These are phyloP conservation scores for Wickerhamiella kazuoi DNA, from an alignment of 805 yeast genomes.

Conservation along the genomic window DNA sequence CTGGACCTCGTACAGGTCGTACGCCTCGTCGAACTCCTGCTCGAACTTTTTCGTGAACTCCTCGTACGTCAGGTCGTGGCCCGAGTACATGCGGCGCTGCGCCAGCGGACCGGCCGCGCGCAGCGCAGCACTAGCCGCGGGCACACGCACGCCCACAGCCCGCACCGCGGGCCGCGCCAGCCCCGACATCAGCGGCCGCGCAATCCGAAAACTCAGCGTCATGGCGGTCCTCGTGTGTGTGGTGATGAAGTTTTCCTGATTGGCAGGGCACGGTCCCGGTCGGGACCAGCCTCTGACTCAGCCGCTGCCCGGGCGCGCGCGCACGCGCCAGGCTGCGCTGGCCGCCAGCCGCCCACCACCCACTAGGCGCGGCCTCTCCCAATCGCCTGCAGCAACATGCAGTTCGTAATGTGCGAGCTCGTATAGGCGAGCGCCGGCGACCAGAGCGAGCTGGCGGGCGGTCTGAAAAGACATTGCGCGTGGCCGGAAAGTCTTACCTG, in stretches of 20 bases:
- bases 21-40: slow-evolving; percentile 89
- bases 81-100: slow-evolving; percentile 10
- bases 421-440: not conserved
- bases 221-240: not conserved
- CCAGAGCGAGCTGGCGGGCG: not conserved
- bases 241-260: not conserved
- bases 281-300: not conserved
- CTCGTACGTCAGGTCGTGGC: slow-evolving; percentile 13
- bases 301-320: not conserved
- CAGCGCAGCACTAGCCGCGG: not conserved
- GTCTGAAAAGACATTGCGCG: no score
- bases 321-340: not conserved
- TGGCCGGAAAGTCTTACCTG: no score
- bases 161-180: not conserved
- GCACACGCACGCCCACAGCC: not conserved
- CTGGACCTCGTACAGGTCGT: slow-evolving; percentile 72
- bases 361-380: no score
- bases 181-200: not conserved
- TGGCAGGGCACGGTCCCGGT: not conserved
- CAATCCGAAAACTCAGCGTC: not conserved
- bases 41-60: slow-evolving; percentile 40
- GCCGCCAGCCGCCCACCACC: not conserved
- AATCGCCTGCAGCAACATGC: no score
- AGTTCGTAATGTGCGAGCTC: not conserved
- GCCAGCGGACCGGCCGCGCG: not conserved